phyloP scores from a whole-genome alignment of 192 early-diverging fungal genomes.

The Backusella luteola region DNA sequence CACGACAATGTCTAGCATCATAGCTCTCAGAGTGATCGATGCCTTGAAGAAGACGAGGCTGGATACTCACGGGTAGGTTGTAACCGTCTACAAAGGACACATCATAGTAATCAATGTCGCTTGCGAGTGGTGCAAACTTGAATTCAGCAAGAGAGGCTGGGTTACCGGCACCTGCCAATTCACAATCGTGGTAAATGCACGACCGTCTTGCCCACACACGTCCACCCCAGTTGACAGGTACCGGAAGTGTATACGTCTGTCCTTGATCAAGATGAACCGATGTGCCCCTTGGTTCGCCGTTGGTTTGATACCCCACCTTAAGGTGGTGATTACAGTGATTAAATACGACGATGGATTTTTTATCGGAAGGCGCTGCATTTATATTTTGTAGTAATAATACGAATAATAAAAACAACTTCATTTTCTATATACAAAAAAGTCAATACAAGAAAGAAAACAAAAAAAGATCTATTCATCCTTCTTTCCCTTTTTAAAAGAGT shows the following conservation, averaged over 20 bases:
- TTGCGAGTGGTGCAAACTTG: constrained; percentile 8
- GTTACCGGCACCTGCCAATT: constrained; percentile 13
- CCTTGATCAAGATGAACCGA: background rate
- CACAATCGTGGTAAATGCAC: background rate
- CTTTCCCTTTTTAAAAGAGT: background rate
- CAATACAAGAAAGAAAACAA: background rate
- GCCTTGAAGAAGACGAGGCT: background rate
- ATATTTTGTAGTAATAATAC: background rate
- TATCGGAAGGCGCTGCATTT: background rate
- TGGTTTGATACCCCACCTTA: constrained; percentile 7
- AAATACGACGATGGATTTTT: constrained; percentile 9
- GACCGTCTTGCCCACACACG: constrained; percentile 21
- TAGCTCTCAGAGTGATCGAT: background rate
- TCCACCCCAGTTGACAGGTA: constrained; percentile 7
- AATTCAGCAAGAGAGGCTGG: constrained; percentile 34
- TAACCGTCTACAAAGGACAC: constrained; percentile 35
- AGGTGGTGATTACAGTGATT: constrained; percentile 9
- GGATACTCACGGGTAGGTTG: constrained; percentile 29
- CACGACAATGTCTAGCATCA: constrained; percentile 1
- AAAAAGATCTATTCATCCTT: background rate
- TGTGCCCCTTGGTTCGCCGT: background rate
- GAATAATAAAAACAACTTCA: background rate
- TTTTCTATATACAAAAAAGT: background rate
- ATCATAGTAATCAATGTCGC: constrained; percentile 31
- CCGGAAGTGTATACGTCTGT: background rate